Percentiles rank a stretch among this genome's conserved stretches.
phyloP scores from a whole-genome alignment of 2,329 filamentous ascomycete genomes.

The Byssochlamys sp. region DNA sequence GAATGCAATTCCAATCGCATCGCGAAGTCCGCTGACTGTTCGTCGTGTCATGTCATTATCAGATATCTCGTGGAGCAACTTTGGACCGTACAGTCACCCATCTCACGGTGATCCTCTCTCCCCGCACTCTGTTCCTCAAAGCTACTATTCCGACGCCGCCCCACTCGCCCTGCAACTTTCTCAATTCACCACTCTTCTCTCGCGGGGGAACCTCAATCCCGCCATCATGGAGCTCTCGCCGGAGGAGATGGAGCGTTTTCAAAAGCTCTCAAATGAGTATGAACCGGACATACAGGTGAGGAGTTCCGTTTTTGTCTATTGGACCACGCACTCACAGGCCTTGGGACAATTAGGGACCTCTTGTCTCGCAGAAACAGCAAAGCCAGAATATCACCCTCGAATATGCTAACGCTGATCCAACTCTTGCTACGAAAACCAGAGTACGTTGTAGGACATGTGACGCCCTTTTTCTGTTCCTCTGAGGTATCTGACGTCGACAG shows the following conservation, averaged over 20 bases:
- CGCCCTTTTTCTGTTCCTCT: conserved; percentile 1
- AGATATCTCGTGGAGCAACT: conserved; percentile 23
- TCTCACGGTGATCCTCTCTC: conserved; percentile 20
- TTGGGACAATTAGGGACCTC: conserved; percentile 55
- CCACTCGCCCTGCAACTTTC: conserved; percentile 14
- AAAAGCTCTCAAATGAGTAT: conserved; percentile 53
- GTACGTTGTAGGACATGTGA: conserved; percentile 39
- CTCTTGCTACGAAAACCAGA: conserved; percentile 77
- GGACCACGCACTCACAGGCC: conserved; percentile 14
- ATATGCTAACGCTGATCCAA: conserved; percentile 77
- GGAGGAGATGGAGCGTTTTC: conserved; percentile 52
- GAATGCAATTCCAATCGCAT: background rate
- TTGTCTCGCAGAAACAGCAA: conserved; percentile 68
- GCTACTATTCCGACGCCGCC: conserved; percentile 2
- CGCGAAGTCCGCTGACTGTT: conserved; percentile 1
- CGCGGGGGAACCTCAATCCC: conserved; percentile 6
- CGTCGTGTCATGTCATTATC: conserved; percentile 30
- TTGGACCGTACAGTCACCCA: conserved; percentile 22
- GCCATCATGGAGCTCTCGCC: conserved; percentile 31
- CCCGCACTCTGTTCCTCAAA: conserved; percentile 3
- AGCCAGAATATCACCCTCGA: conserved; percentile 71
- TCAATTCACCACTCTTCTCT: conserved; percentile 14
- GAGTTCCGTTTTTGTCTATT: background rate
- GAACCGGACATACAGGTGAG: conserved; percentile 49
- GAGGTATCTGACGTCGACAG: conserved; percentile 36